phyloP scores from a whole-genome alignment of 768 basidiomycete genomes.

The Udeniomyces megalosporus region DNA sequence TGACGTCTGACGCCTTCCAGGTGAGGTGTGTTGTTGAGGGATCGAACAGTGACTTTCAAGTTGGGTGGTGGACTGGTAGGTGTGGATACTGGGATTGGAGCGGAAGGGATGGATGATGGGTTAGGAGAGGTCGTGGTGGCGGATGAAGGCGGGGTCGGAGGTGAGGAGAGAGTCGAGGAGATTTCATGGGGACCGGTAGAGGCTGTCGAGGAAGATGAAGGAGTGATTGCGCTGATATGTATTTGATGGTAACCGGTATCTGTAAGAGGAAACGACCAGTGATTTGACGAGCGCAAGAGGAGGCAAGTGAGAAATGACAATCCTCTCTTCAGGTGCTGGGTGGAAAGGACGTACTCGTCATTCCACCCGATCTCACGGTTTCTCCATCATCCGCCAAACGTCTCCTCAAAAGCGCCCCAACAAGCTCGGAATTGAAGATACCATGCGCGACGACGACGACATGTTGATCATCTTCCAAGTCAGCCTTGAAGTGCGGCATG shows the following conservation, averaged over 20 bases:
- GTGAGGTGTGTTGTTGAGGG: slow-evolving; percentile 29
- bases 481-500: slow-evolving; percentile 40
- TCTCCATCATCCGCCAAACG: neutral
- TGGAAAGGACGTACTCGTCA: slow-evolving; percentile 5
- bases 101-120: slow-evolving; percentile 6
- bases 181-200: neutral
- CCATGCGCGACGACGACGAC: slow-evolving; percentile 63
- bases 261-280: neutral
- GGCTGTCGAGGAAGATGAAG: neutral
- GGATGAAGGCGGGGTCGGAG: neutral
- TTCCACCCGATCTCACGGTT: neutral
- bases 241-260: neutral
- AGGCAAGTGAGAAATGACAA: neutral
- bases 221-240: neutral
- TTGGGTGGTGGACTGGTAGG: neutral
- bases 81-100: neutral
- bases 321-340: neutral
- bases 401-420: neutral
- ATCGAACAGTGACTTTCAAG: slow-evolving; percentile 23
- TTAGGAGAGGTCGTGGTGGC: too few relatives aligned
- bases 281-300: neutral
- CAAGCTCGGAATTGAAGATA: slow-evolving; percentile 37
- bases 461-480: slow-evolving; percentile 31
- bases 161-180: neutral
- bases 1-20: slow-evolving; percentile 40